Evolutionary conservation across 2,329 filamentous ascomycete genomes (phyloP), one percentile per base, ranked within the genome.

Genomic region (Beauveria varroae): DNA sequence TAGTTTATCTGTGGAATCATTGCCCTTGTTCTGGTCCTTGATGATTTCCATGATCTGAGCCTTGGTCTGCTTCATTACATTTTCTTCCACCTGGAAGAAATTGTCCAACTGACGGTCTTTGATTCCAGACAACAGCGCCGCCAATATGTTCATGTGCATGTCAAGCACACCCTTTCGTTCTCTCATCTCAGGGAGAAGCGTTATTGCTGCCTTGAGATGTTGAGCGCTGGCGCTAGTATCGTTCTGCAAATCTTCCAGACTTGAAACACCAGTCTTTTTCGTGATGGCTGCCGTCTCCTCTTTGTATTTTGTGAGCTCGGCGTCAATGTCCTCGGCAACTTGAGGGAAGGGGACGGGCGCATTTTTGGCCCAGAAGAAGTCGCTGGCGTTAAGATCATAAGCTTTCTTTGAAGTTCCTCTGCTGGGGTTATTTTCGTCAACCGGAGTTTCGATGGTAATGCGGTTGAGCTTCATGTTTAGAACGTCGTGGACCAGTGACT

Each of bases 121-220:
- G 74, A 98, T 96, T 1, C 92, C 93, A 0, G 78, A 81, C 46
- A 87, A 71, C 3, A 87, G 73, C 1, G 91, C 90, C 1, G 93
- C 93, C 3, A 96, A 81, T 63, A 98, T 96, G 72, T 96, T 97
- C 95, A 99, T 99, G 73, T 99, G 95, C 90, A 97, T 98, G 71
- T 97, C 95, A 5, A 99, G 83, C 22, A 88, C 84, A n/a, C 88
- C 87, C 73, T 99, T 99, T 63, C 95, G 87, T 74, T 98, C 95
- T 65, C 92, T 83, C 66, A 99, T 81, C 73, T 98, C 93, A 0
- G 95, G 96, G 16, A 99, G 80, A 24, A 96, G 79, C 0, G 93
- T 96, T 68, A 99, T 96, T 14, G 93, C 96, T 3, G 93, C 91
- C 75, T 98, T 99, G 51, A 99, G 82, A 73, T 99, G 95, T 68